These are phyloP conservation scores for Phytophthora tentaculata DNA, from an alignment of 352 stramenopile genomes.

Conservation along the genomic window DNA sequence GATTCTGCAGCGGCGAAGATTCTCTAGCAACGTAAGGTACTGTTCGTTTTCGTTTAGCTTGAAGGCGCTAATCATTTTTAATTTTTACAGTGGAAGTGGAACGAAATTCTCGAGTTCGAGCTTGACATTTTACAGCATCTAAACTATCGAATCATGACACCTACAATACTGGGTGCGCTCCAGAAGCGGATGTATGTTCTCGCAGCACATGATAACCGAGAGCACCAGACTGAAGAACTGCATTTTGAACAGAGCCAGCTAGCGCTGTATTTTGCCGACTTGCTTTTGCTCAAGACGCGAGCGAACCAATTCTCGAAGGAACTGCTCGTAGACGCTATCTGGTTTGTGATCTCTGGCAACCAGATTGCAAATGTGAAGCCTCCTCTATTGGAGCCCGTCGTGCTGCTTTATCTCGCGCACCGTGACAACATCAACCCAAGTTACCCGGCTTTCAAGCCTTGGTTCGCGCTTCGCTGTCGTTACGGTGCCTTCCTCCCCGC, in stretches of 20 bases:
- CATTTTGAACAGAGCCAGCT: slow-evolving; percentile 46
- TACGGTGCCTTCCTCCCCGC: slow-evolving; percentile 52
- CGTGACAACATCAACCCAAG: slow-evolving; percentile 73
- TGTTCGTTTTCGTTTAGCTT: neutral
- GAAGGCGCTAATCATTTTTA: no score
- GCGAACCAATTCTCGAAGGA: slow-evolving; percentile 51
- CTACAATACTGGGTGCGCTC: slow-evolving; percentile 50
- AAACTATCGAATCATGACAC: slow-evolving; percentile 62
- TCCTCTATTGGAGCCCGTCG: slow-evolving; percentile 54
- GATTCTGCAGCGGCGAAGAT: slow-evolving; percentile 61
- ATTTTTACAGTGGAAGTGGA: slow-evolving; percentile 70
- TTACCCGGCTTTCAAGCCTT: slow-evolving; percentile 53
- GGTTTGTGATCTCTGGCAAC: slow-evolving; percentile 58
- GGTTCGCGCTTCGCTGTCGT: slow-evolving; percentile 73
- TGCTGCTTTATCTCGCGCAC: slow-evolving; percentile 68
- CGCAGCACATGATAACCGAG: slow-evolving; percentile 13
- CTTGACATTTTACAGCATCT: slow-evolving; percentile 49
- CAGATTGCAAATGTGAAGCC: slow-evolving; percentile 54
- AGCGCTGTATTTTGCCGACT: slow-evolving; percentile 65
- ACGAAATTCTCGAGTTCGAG: slow-evolving; percentile 63
- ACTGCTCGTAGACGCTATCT: slow-evolving; percentile 62
- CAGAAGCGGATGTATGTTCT: slow-evolving; percentile 51
- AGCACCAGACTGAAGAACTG: slow-evolving; percentile 12
- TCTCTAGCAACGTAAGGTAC: slow-evolving; percentile 64
- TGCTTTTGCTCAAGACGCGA: slow-evolving; percentile 56